A percentile compares a stretch with the other conserved stretches of the same genome.
These are phyloP conservation scores for Adansonia rubrostipa DNA, from an alignment of 441 rosid species.

Conservation along the genomic window DNA sequence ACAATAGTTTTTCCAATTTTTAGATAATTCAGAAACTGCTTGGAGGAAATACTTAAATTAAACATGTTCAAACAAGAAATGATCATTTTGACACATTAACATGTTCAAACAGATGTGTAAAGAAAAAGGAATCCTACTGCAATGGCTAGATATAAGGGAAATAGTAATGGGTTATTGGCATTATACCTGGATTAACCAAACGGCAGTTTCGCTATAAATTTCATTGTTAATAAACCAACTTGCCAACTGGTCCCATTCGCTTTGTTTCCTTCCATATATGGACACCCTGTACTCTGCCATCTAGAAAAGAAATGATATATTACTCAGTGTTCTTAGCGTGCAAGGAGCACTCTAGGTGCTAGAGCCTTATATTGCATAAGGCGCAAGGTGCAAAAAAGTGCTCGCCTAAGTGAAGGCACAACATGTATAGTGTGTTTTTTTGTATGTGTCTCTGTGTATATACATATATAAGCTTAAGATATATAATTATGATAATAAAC, in stretches of 20 bases:
- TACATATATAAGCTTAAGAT: neutral
- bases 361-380: neutral
- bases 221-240: constrained; percentile 80
- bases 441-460: neutral
- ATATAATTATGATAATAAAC: neutral
- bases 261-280: constrained; percentile 77
- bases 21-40: neutral
- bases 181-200: constrained; percentile 80
- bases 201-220: constrained; percentile 72
- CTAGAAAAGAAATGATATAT: constrained; percentile 38
- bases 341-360: constrained; percentile 5
- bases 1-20: neutral
- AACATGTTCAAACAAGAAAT: constrained; percentile 13
- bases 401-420: neutral
- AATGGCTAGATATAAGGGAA: neutral
- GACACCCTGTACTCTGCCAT: constrained; percentile 81
- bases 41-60: neutral
- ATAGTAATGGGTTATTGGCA: constrained; percentile 12
- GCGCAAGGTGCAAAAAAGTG: neutral
- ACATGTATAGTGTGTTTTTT: neutral
- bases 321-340: neutral
- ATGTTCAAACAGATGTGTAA: neutral
- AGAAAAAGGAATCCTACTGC: neutral
- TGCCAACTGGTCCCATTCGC: constrained; percentile 87
- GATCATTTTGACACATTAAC: constrained; percentile 12